Base-by-base conservation (phyloP, 2,329 filamentous ascomycete genomes). In the Calonectria henricotiae region DNA sequence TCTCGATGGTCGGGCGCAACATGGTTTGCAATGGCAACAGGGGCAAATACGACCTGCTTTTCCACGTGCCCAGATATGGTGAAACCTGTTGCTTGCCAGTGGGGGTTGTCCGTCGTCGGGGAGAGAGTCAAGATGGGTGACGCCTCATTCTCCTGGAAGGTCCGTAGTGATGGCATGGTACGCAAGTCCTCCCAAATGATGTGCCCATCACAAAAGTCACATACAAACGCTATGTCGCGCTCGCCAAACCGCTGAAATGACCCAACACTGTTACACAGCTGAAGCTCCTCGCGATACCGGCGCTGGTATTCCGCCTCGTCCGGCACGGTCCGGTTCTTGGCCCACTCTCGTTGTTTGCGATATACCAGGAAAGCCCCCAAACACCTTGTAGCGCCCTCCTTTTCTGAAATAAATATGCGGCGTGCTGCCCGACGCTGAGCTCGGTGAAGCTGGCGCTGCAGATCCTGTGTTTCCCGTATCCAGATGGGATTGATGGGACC, bases 201-300 rank as follows among this genome's bases (percentile, higher is more conserved):
- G 75, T 88, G 88, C 2, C 89, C 89, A 76, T 90, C 88, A 80
- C 89, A 90, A 76, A 87, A 90, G 80, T 91, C 88, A 81, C 89
- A 91, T 8, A 89, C 83, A 74, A 90, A 90, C 8, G 86, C 88
- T 58, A 89, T 83, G 70, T 90, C 88, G 44, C 80, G 77, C 37
- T 89, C 86, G 47, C 85, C 87, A 63, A 90, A 86, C 15, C 88
- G 84, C 79, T 89, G 86, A 70, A 90, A 90, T 32, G 83, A 82
- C n/a, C 89, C 89, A 2, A 88, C 83, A 4, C 79, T 77, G 73
- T 88, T 88, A 79, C 88, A 90, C 27, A 83, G 80, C 35, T 82
- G 81, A 5, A 89, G 81, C 77, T 88, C 88, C 68, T 89, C 86
- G 17, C 86, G 78, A 58, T 83, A 82, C 30, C 80, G 79, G 27